Base-by-base conservation (phyloP, 2,329 filamentous ascomycete species). In the Epichloe baconii region DNA sequence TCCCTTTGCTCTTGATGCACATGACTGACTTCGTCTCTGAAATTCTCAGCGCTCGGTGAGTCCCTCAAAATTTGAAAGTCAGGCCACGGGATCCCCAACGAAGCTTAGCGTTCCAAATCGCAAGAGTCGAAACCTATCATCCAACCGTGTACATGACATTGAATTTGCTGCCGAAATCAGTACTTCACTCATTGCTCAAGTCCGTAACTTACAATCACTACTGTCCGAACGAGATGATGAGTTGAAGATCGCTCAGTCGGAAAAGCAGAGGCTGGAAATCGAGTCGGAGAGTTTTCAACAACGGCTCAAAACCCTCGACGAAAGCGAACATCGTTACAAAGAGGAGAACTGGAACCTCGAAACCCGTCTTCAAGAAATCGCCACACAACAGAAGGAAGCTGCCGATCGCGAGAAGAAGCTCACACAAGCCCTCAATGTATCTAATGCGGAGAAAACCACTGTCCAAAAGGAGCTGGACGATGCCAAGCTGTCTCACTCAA, bases 271-370 rank as follows among this genome's bases (percentile, higher is more conserved):
- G 54, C 75, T 97, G 37, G 90, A 97, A 65, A 78, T 87, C 36
- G 90, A 96, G 57, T 79, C 83, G 0, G 86, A 95, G 64, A 80
- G 78, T 3, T 79, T 94, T 56, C 79, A 85, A 49, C 87, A 94
- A 65, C 82, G 89, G 36, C 73, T 97, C 56, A 85, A 87, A 62
- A 78, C 79, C 6, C 74, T 96, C 41, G 90, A 96, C 59, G 93
- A 98, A 68, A 95, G 86, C 64, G 93, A 98, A 66, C 86, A 94
- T 61, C 84, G 88, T 49, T 95, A 95, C 71, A 97, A 96, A 69
- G 93, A 98, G 62, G 93, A 97, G 67, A 98, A 97, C 65, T 98
- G 93, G 93, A 91, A 86, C 56, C 77, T 98, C 38, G 93, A 98
- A 67, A 95, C 90, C 0, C 87, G 89, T 60, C 78, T 94, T 21